Evolutionary conservation across 352 stramenopile species (phyloP), one percentile per base, ranked within the genome.

Genomic region (Salisapilia sapeloensis): DNA sequence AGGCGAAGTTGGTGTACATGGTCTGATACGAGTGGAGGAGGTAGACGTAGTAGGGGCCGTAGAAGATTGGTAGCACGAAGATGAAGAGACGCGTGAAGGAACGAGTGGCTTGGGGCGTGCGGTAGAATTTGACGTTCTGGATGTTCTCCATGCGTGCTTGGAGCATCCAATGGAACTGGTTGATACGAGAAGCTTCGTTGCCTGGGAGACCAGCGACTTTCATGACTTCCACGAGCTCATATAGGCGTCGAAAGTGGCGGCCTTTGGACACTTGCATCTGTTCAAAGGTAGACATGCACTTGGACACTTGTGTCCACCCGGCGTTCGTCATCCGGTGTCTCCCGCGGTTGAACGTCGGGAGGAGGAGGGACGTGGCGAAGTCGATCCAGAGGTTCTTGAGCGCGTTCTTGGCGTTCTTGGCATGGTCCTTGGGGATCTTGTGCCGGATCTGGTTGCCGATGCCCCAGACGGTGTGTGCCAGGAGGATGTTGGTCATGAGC

Each of bases 51-150:
- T 91, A 91, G 4, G 76, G 76, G 1, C 76, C 76, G 35, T 87
- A 85, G 44, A 91, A 91, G 32, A 80, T 44, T 2, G 76, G 76
- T 1, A 89, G 36, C n/a, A 85, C 54, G n/a, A 91, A 51, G 33
- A 91, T 85, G 46, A 85, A 87, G 13, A 91, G 52, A 3, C 76
- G 59, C 18, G 67, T 86, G 45, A 86, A 89, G 20, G 69, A 86
- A 9, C 76, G 61, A 27, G 76, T 91, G n/a, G 76, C 76, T 50
- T 91, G 76, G 2, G 76, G 76, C 2, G 76, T 91, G 19, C 76
- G 69, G 36, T 91, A 91, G 35, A 85, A 78, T 59, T 46, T 55
- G 24, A 47, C 35, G 32, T 48, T 53, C 32, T 34, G 40, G 13
- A 55, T 24, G 4, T 24, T 29, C 23, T 55, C 44, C 21, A 55